Base-by-base conservation (phyloP, 768 basidiomycete species). In the Pulveroboletus sp. region DNA sequence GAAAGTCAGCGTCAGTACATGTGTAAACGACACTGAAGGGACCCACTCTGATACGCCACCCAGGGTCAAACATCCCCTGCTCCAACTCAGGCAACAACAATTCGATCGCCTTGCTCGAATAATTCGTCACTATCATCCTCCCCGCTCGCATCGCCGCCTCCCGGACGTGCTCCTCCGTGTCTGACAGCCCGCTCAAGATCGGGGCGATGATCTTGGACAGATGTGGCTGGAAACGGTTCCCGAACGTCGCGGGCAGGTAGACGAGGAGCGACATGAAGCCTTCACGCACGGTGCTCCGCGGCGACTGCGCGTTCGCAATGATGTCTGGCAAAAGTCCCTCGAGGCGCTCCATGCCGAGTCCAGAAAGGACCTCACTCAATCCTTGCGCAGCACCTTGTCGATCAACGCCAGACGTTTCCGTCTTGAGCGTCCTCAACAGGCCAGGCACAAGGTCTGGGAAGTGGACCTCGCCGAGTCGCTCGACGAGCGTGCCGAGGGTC, bases 111-210 rank as follows among this genome's bases (percentile, higher is more conserved):
- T 83, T 89, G 62, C 59, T 81, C 10, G 93, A 88, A 72, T 98
- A 97, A 66, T 94, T 96, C 51, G 83, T 86, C 56, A 99, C 89
- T 57, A 98, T 86, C 93, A 98, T 98, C 55, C 96, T 78, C 50
- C 95, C 94, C n/a, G 95, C 94, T 32, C 91, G 82, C 94, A 98
- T 97, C 5, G 95, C 93, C 10, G 95, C 94, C 55, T 98, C 94
- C 24, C 95, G 79, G 9, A 98, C 96, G 62, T 88, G 93, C 71
- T 97, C 96, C 58, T 96, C 94, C 7, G 83, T 75, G 62, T 98
- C 95, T 0, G 95, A 86, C 33, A 99, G 73, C 54, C 96, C 96
- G 39, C 82, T 82, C 31, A 98, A 76, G 56, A 99, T 95, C 0
- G 95, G 95, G 9, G 86, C 73, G 38, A 98, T 89, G 63, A 99